These are phyloP conservation scores for Brachypodium distachyon DNA, from an alignment of 202 grass and related monocot genomes.

Conservation along the genomic window DNA sequence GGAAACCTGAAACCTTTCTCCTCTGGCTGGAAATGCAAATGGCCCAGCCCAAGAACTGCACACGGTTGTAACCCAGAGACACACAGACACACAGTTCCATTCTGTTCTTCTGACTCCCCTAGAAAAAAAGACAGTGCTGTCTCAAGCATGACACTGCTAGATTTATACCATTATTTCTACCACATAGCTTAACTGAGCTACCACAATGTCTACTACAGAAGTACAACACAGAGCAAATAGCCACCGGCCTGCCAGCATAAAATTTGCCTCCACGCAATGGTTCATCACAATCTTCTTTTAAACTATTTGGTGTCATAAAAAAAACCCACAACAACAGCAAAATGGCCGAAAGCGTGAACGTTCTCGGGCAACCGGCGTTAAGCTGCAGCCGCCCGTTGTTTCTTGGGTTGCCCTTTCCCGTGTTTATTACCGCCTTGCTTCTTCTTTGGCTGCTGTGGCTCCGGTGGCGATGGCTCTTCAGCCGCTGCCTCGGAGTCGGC, in stretches of 20 bases:
- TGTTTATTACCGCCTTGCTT: not conserved
- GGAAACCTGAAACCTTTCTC: no score
- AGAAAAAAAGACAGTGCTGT: not conserved
- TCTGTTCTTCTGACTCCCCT: no score
- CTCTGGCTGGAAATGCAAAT: no score
- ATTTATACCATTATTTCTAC: not conserved
- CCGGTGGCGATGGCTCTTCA: not conserved
- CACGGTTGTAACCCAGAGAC: no score
- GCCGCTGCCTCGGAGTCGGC: not conserved
- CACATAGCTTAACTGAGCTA: not conserved
- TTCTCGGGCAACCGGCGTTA: not conserved
- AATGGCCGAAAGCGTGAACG: not conserved
- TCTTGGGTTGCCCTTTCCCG: slow-evolving; percentile 23
- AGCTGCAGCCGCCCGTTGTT: not conserved
- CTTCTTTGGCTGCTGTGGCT: not conserved
- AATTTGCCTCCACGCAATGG: not conserved
- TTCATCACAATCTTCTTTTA: not conserved
- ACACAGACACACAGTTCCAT: no score
- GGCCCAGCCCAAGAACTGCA: no score
- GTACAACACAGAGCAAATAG: not conserved
- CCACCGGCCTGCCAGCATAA: not conserved
- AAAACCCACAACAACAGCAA: not conserved
- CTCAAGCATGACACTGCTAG: not conserved
- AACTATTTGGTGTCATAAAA: not conserved
- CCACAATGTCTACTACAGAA: not conserved